Base-by-base conservation (phyloP, 192 early-diverging fungal genomes). In the Coemansia sp. region DNA sequence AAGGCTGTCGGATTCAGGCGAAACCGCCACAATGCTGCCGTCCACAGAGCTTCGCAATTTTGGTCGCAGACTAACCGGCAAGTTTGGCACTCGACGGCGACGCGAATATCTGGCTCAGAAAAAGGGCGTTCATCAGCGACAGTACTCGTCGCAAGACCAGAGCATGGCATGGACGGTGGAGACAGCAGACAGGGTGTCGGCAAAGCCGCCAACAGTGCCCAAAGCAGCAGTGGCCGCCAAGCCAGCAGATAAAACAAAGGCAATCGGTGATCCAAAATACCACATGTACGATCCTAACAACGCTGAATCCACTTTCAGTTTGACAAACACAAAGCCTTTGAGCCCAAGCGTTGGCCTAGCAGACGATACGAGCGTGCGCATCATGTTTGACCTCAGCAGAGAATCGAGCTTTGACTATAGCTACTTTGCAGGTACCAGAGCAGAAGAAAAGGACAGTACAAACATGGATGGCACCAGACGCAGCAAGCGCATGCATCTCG, bases 401-500 rank as follows among this genome's bases (percentile, higher is more conserved):
- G 65, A 66, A 32, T 70, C 74, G 1, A 81, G 74, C 65, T 21
- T 76, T 32, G 79, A 76, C 41, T 61, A 64, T n/a, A 37, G 61
- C 52, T 41, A 43, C 16, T 32, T 57, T 43, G 41, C 50, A 12
- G 65, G 52, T 53, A 52, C 45, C 5, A 63, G 49, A 3, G 26
- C 69, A 9, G 50, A 37, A 2, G 56, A 72, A 10, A 68, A 62
- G 15, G 43, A 16, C 9, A 49, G 19, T 26, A 21, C 39, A 3
- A 21, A 43, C 7, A 40, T 21, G 0, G 58, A 60, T 23, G 59
- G 60, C 26, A 23, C 68, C 9, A 63, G 63, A 1, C 61, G 59
- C 38, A 76, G 73, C 62, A 63, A 74, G 6, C 63, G 79, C 23
- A 76, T 67, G 2, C 71, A 81, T 43, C 67, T 81, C 39, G 79